Percentiles rank a stretch among this genome's conserved stretches.
Conservation (phyloP, 1,284 basidiomycete species). For the Cryptococcus hybrid region DNA sequence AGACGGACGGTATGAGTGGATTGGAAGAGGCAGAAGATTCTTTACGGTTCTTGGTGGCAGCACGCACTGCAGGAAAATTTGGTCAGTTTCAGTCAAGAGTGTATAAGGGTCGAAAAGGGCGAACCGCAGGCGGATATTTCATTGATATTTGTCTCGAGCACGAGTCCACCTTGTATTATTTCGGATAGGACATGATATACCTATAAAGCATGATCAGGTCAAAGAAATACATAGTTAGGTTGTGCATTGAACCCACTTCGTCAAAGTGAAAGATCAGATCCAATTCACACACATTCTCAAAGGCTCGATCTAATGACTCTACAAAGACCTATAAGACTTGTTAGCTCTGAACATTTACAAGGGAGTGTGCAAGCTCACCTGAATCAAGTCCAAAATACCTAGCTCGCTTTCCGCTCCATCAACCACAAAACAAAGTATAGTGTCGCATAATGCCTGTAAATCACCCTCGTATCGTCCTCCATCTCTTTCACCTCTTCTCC, state of each 20-base stretch:
- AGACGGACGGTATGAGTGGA: conserved; percentile 40
- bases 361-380: conserved; percentile 60
- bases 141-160: conserved; percentile 96
- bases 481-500: conserved; percentile 20
- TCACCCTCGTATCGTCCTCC: conserved; percentile 50
- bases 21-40: conserved; percentile 41
- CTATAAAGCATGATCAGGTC: conserved; percentile 49
- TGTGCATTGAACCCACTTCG: conserved; percentile 61
- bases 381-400: conserved; percentile 93
- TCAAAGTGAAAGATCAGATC: conserved; percentile 99
- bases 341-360: not conserved
- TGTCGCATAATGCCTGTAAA: conserved; percentile 76
- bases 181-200: conserved; percentile 93
- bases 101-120: conserved; percentile 30
- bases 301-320: conserved; percentile 90
- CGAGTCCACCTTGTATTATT: conserved; percentile 94
- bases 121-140: conserved; percentile 76
- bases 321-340: conserved; percentile 73
- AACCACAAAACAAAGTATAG: conserved; percentile 95
- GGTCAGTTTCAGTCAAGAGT: conserved; percentile 1
- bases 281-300: conserved; percentile 98
- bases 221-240: not conserved
- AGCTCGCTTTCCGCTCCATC: conserved; percentile 94
- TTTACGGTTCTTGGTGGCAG: conserved; percentile 39
- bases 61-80: conserved; percentile 25